These are phyloP conservation scores for Cercospora berteroae DNA, from an alignment of 2,329 filamentous ascomycete species.

Conservation along the genomic window DNA sequence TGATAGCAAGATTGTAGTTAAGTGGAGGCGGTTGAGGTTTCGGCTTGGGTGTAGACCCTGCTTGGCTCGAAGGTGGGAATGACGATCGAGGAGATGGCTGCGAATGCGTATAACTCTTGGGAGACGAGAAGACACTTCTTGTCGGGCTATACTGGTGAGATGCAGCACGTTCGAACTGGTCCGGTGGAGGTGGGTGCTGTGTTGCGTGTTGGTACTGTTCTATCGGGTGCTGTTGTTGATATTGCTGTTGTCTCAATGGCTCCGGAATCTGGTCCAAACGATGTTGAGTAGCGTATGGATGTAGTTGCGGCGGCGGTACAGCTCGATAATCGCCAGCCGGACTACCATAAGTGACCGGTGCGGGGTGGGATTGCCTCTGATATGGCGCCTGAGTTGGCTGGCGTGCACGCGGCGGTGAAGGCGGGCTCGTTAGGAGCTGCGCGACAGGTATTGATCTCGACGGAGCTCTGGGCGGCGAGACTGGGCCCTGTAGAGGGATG, in stretches of 20 bases:
- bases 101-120: slow-evolving; percentile 27
- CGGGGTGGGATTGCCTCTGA: slow-evolving; percentile 30
- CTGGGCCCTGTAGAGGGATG: slow-evolving; percentile 39
- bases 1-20: slow-evolving; percentile 57
- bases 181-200: slow-evolving; percentile 17
- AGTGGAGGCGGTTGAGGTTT: slow-evolving; percentile 29
- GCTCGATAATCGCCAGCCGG: slow-evolving; percentile 18
- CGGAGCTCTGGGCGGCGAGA: slow-evolving; percentile 15
- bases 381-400: slow-evolving; percentile 13
- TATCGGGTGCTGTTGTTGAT: slow-evolving; percentile 9
- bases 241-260: slow-evolving; percentile 14
- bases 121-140: slow-evolving; percentile 26
- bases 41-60: slow-evolving; percentile 7
- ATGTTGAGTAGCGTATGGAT: slow-evolving; percentile 11
- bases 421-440: slow-evolving; percentile 31
- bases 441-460: slow-evolving; percentile 27
- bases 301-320: slow-evolving; percentile 31
- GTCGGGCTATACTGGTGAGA: slow-evolving; percentile 21
- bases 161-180: slow-evolving; percentile 2
- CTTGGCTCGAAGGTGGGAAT: slow-evolving; percentile 14
- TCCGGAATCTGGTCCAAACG: slow-evolving; percentile 21
- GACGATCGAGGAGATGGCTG: slow-evolving; percentile 31
- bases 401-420: slow-evolving; percentile 34
- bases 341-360: slow-evolving; percentile 10
- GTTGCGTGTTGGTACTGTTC: slow-evolving; percentile 11